Evolutionary conservation across 768 basidiomycete species (phyloP).

Genomic region (Suillus clintonianus): DNA sequence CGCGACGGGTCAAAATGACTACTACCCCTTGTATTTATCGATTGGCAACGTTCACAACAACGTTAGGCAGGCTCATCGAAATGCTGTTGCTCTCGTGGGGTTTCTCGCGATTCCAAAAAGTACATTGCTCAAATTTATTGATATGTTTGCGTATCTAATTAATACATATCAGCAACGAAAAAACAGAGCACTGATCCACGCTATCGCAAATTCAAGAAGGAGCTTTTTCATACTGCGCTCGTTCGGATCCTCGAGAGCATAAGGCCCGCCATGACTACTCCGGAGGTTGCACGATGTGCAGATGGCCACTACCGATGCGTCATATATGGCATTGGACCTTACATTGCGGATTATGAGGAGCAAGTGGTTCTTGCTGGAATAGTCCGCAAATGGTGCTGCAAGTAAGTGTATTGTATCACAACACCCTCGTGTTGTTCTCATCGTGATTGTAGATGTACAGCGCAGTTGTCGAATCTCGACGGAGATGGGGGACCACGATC

Average conservation of each 20-base stretch:
- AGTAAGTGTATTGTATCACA: conserved; percentile 18
- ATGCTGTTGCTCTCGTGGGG: conserved; percentile 9
- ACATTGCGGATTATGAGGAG: conserved; percentile 44
- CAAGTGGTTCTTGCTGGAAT: conserved; percentile 34
- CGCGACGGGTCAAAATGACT: conserved; percentile 16
- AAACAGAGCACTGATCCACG: conserved; percentile 10
- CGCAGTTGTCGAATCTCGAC: conserved; percentile 25
- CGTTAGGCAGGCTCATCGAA: conserved; percentile 6
- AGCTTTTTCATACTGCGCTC: conserved; percentile 25
- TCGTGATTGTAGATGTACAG: conserved; percentile 24
- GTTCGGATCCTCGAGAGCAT: conserved; percentile 21
- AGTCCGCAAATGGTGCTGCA: conserved; percentile 38
- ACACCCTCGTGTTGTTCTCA: conserved; percentile 7
- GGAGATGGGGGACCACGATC: conserved; percentile 13
- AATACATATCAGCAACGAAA: neutral
- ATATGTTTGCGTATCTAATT: too few relatives aligned
- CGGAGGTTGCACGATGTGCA: conserved; percentile 22
- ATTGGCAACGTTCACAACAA: conserved; percentile 19
- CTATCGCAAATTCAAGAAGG: conserved; percentile 29
- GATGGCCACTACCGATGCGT: conserved; percentile 32
- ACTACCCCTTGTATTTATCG: conserved; percentile 18
- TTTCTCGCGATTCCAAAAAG: conserved; percentile 36
- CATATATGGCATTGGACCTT: conserved; percentile 38
- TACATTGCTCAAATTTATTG: conserved; percentile 12
- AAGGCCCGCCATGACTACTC: conserved; percentile 25